Conservation (phyloP, 176 grass and related monocot genomes). For the Phoenix dactylifera region DNA sequence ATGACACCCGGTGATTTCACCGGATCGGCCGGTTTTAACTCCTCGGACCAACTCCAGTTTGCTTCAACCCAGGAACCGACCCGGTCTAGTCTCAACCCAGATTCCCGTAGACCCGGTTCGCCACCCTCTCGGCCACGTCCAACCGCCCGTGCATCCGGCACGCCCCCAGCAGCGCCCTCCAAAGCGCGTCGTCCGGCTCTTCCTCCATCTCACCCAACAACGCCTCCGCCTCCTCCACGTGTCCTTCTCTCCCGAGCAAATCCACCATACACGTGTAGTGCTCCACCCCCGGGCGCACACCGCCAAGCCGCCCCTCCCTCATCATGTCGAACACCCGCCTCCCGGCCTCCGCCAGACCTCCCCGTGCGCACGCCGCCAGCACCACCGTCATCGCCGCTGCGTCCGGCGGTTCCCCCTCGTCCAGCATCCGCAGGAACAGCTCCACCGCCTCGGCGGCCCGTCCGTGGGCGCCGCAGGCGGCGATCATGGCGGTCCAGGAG, state of each 20-base stretch:
- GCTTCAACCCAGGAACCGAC: no score
- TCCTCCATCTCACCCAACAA: constrained; percentile 34
- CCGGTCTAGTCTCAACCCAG: no score
- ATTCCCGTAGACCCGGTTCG: background rate
- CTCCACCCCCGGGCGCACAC: constrained; percentile 28
- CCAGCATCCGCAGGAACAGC: constrained; percentile 8
- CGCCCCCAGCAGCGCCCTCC: constrained; percentile 23
- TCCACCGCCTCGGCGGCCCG: constrained; percentile 13
- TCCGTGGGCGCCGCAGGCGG: constrained; percentile 38
- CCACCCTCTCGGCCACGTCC: constrained; percentile 49
- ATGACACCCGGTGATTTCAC: no score
- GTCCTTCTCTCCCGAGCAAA: constrained; percentile 31
- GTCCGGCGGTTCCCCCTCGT: constrained; percentile 22
- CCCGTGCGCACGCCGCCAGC: constrained; percentile 40
- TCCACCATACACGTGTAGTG: constrained; percentile 77
- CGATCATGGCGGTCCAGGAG: constrained; percentile 32
- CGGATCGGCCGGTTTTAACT: no score
- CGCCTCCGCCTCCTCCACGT: constrained; percentile 52
- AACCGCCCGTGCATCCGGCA: constrained; percentile 34
- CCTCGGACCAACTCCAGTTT: no score
- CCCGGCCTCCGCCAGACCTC: constrained; percentile 28
- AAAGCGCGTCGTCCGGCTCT: constrained; percentile 41
- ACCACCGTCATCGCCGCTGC: constrained; percentile 18
- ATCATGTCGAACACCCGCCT: constrained; percentile 35
- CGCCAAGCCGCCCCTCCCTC: background rate